A percentile compares a stretch with the other conserved stretches of the same genome.
phyloP scores from a whole-genome alignment of 78 protist genomes.

The Emiliania huxleyi region DNA sequence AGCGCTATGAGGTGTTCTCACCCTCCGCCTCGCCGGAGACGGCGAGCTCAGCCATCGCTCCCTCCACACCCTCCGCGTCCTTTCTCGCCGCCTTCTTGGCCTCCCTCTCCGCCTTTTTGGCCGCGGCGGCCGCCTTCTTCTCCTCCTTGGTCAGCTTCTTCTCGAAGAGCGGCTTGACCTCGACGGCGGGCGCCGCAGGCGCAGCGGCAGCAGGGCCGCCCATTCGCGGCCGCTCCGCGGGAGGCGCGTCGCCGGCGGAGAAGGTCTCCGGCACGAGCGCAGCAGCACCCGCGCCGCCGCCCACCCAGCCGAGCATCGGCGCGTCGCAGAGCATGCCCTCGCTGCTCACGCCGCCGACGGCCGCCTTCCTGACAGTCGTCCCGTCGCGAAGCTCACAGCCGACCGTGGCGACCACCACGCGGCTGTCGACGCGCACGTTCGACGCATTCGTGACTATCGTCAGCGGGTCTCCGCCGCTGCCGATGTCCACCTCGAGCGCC shows the following conservation, averaged over 20 bases:
- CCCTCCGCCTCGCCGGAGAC: no score
- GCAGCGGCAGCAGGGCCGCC: not conserved
- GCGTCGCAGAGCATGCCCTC: constrained; percentile 43
- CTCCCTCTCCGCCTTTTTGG: not conserved
- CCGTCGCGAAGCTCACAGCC: constrained; percentile 19
- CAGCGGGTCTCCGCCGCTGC: not conserved
- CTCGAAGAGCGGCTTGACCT: not conserved
- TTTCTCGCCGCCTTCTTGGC: no score
- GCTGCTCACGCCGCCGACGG: constrained; percentile 22
- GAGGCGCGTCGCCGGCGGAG: constrained; percentile 11
- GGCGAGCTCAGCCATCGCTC: no score
- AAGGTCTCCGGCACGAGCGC: not conserved
- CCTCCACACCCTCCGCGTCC: no score
- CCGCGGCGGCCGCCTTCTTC: not conserved
- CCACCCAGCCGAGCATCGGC: constrained; percentile 47
- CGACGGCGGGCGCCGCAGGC: not conserved
- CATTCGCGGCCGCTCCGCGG: not conserved
- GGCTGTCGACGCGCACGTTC: not conserved
- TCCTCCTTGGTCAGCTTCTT: not conserved
- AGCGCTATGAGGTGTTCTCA: no score
- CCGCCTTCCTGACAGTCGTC: not conserved
- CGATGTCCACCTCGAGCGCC: no score
- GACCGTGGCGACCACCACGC: constrained; percentile 19
- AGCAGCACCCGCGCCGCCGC: constrained; percentile 29
- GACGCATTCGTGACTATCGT: constrained; percentile 43